These are phyloP conservation scores for Cordyceps javanica DNA, from an alignment of 2,329 filamentous ascomycete genomes.

Conservation along the genomic window DNA sequence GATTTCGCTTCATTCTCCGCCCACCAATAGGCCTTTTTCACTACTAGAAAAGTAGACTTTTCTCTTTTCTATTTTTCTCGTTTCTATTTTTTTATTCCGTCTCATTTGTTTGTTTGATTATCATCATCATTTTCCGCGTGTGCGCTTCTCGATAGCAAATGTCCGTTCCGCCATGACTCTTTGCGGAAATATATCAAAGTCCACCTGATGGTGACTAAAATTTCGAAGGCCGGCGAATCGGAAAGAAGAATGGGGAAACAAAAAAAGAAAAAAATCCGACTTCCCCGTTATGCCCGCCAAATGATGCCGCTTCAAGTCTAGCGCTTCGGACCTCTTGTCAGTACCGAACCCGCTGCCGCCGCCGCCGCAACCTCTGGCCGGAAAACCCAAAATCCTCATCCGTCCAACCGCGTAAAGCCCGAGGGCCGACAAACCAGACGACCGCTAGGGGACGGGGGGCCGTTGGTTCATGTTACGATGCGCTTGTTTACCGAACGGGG, in stretches of 20 bases:
- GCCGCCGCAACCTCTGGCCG: no score
- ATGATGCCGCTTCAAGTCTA: not conserved
- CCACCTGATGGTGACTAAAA: not conserved
- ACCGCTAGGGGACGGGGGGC: no score
- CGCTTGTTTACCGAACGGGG: not conserved
- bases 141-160: not conserved
- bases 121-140: not conserved
- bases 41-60: no score
- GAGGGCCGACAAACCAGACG: not conserved
- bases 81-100: not conserved
- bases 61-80: no score
- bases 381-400: not conserved
- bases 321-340: not conserved
- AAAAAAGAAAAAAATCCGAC: not conserved
- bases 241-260: not conserved
- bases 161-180: slow-evolving; percentile 2
- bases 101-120: no score
- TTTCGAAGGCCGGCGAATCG: not conserved
- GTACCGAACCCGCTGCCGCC: not conserved
- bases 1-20: not conserved
- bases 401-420: not conserved
- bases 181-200: not conserved
- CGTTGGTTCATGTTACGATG: not conserved
- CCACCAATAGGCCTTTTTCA: no score
- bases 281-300: not conserved